Evolutionary conservation across 345 rosid species (phyloP).

Genomic region (Pugionium dolabratum): DNA sequence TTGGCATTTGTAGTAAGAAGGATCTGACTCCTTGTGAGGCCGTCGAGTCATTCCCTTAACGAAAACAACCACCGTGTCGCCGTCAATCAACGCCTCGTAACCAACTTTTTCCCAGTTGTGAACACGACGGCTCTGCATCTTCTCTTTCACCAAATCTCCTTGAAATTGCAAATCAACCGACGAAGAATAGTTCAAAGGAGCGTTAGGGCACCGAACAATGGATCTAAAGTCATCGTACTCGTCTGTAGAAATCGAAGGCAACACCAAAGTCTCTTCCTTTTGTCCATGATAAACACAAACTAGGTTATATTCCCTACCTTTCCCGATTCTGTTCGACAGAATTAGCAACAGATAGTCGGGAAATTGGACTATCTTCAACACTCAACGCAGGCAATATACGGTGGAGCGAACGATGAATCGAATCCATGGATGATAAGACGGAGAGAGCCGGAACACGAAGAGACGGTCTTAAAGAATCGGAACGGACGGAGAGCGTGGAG

Average conservation of each 20-base stretch:
- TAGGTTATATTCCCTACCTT: constrained; percentile 31
- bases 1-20: constrained; percentile 64
- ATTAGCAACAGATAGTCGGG: constrained; percentile 81
- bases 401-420: constrained; percentile 47
- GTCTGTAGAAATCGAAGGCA: constrained; percentile 56
- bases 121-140: constrained; percentile 32
- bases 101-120: constrained; percentile 70
- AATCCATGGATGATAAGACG: constrained; percentile 53
- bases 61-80: constrained; percentile 67
- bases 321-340: constrained; percentile 43
- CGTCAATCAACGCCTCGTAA: constrained; percentile 75
- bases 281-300: constrained; percentile 63
- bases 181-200: constrained; percentile 62
- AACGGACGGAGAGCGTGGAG: constrained; percentile 41
- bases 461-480: constrained; percentile 60
- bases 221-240: constrained; percentile 56
- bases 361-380: constrained; percentile 66
- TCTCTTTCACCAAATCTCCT: constrained; percentile 47
- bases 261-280: constrained; percentile 31
- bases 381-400: constrained; percentile 40
- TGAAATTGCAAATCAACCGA: constrained; percentile 53
- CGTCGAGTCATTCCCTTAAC: constrained; percentile 89
- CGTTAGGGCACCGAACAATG: constrained; percentile 69
- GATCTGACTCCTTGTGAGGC: constrained; percentile 70
- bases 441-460: constrained; percentile 54